These are phyloP conservation scores for Lichtheimia ornata DNA, from an alignment of 371 early-diverging fungal species.

Conservation along the genomic window DNA sequence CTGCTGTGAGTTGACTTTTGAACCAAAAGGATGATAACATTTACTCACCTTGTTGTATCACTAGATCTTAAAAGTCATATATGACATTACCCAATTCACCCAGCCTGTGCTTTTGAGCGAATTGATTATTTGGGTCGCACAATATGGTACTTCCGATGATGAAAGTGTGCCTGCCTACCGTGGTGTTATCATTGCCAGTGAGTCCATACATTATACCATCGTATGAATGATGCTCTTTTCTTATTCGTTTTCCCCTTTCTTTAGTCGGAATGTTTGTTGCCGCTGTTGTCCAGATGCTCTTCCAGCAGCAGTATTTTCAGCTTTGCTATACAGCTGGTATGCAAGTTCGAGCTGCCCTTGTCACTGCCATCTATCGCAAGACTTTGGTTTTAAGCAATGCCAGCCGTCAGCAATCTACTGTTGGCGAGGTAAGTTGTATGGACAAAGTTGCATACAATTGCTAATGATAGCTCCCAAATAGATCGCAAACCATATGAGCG, in stretches of 20 bases:
- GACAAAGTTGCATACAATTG: background rate
- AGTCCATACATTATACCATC: background rate
- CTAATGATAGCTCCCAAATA: slow-evolving; percentile 15
- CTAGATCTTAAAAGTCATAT: slow-evolving; percentile 74
- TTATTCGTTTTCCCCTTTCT: background rate
- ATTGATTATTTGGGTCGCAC: slow-evolving; percentile 75
- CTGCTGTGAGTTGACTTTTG: slow-evolving; percentile 43
- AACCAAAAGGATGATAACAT: background rate
- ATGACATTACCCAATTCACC: slow-evolving; percentile 83
- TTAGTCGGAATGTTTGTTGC: slow-evolving; percentile 75
- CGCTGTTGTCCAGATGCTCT: slow-evolving; percentile 80
- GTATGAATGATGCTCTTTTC: background rate
- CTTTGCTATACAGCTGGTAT: slow-evolving; percentile 76
- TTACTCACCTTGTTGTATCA: background rate
- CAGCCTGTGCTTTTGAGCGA: slow-evolving; percentile 81
- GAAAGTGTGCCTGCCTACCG: slow-evolving; percentile 59
- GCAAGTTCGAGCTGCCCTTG: slow-evolving; percentile 81
- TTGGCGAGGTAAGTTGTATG: slow-evolving; percentile 60
- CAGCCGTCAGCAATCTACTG: slow-evolving; percentile 80
- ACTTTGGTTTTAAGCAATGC: slow-evolving; percentile 78
- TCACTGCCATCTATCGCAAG: slow-evolving; percentile 90
- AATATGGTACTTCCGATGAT: slow-evolving; percentile 40
- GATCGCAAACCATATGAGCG: slow-evolving; percentile 92
- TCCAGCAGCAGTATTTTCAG: slow-evolving; percentile 93
- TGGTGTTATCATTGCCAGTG: slow-evolving; percentile 65